Evolutionary conservation across 805 yeast genomes (phyloP), one percentile per base, ranked within the genome.

Genomic region (Monosporozyma servazzii): DNA sequence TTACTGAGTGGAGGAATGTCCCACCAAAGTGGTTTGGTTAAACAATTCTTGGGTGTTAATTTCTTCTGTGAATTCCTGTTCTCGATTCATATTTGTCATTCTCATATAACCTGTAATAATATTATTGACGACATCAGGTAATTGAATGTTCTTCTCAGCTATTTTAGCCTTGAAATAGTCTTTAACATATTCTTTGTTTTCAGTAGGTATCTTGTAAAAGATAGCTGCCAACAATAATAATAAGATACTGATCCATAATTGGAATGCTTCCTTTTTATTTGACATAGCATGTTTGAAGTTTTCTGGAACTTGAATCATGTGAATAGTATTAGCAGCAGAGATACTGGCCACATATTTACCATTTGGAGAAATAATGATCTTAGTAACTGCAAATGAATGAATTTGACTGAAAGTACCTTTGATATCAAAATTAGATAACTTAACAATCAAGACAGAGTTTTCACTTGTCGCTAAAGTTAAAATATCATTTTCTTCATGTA

Each of bases 301-400:
- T 21, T 11, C 29, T 21, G 44, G 44, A 45, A 88, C 66, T 52
- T 71, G 73, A 53, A 82, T 68, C n/a, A 87, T 78, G 56, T 76
- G 80, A 21, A 88, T 77, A 0, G 87, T 75, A 54, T 84, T 84
- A 3, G 95, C 86, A 1, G 91, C 96, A 37, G 91, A 82, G 0
- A 81, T 84, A 23, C 88, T 77, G 2, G 87, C 91, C 49, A 88
- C 67, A 51, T 74, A 75, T 44, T 76, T 70, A 8, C 90, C 88
- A 61, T 80, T 75, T 11, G 84, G 82, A 4, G 88, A 82, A 53
- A 87, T 81, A 3, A 79, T 71, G 7, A 87, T 79, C 45, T 78
- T 75, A 0, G 96, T 88, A 48, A 88, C 80, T 29, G 95, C 90
- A 67, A 88, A 87, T 15, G 76, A 71, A 64, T 88, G 96, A 50